Percentiles rank a stretch among this genome's conserved stretches.
Conservation (phyloP, 208 protist species). For the Leishmania tarentolae region DNA sequence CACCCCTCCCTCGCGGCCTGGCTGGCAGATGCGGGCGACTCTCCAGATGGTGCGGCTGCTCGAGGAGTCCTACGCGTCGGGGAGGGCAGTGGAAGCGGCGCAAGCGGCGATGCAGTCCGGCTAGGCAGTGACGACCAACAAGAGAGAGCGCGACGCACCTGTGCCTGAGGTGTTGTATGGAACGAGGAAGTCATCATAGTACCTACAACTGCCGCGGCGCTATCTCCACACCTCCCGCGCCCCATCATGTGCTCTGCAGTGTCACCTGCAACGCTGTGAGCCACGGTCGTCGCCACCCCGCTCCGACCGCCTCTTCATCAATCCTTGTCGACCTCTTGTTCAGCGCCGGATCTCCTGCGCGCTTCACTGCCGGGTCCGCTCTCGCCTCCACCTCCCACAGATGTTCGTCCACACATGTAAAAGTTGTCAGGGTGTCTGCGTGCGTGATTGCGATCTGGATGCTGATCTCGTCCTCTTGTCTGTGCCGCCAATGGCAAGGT, state of each 20-base stretch:
- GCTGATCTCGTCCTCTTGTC: no score
- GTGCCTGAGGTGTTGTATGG: background rate
- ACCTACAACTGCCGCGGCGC: background rate
- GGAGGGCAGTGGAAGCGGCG: constrained; percentile 11
- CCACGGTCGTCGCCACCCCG: no score
- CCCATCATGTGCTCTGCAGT: background rate
- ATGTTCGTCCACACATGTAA: no score
- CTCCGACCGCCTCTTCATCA: background rate
- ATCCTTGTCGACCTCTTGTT: background rate
- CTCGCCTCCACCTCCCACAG: no score
- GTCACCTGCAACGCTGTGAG: background rate
- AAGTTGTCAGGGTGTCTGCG: no score
- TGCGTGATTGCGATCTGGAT: no score
- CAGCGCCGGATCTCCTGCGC: background rate
- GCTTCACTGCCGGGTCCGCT: background rate
- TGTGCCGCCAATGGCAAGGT: no score
- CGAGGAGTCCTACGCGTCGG: constrained; percentile 28
- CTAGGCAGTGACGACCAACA: background rate
- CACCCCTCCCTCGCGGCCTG: constrained; percentile 1
- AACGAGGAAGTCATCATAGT: background rate
- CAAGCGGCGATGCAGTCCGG: constrained; percentile 12
- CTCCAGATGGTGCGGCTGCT: constrained; percentile 23
- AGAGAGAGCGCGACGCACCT: background rate
- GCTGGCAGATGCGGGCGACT: constrained; percentile 9
- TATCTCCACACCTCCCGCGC: background rate